A percentile compares a stretch with the other conserved stretches of the same genome.
These are phyloP conservation scores for Clohesyomyces aquaticus DNA, from an alignment of 495 filamentous ascomycete genomes.

Conservation along the genomic window DNA sequence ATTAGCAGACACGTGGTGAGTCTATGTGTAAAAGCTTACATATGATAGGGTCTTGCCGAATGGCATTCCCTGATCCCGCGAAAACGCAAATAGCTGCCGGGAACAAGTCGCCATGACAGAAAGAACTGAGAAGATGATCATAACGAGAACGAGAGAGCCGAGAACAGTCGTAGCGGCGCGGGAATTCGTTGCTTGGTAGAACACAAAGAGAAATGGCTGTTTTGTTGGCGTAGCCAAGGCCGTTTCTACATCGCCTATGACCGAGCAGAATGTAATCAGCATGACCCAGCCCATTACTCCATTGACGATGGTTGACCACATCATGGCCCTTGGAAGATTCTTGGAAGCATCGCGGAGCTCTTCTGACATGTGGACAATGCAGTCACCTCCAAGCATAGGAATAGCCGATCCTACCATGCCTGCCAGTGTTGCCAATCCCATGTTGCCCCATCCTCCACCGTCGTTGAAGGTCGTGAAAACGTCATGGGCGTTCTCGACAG, in stretches of 20 bases:
- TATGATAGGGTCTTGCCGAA: conserved; percentile 56
- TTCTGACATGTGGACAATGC: conserved; percentile 43
- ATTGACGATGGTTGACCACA: conserved; percentile 41
- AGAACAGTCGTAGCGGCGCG: conserved; percentile 54
- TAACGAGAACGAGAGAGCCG: conserved; percentile 56
- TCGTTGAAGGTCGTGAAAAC: conserved; percentile 56
- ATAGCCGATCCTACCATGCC: conserved; percentile 57
- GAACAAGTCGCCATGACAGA: conserved; percentile 61
- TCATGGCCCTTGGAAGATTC: conserved; percentile 42
- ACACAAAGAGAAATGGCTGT: conserved; percentile 59
- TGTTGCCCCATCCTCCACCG: conserved; percentile 57
- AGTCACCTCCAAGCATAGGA: conserved; percentile 45
- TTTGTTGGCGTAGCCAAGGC: conserved; percentile 46
- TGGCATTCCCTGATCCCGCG: conserved; percentile 59
- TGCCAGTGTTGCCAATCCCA: conserved; percentile 57
- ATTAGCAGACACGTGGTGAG: neutral
- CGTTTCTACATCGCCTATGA: conserved; percentile 52
- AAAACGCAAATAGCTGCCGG: conserved; percentile 63
- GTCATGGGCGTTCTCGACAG: neutral
- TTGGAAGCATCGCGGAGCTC: conserved; percentile 42
- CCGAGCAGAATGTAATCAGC: conserved; percentile 26
- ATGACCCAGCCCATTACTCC: conserved; percentile 38
- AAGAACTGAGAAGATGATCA: conserved; percentile 54
- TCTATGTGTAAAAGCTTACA: conserved; percentile 44
- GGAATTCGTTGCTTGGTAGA: conserved; percentile 56